A percentile compares a stretch with the other conserved stretches of the same genome.
These are phyloP conservation scores for Picochlorum sp. DNA, from an alignment of 139 green algal genomes.

Conservation along the genomic window DNA sequence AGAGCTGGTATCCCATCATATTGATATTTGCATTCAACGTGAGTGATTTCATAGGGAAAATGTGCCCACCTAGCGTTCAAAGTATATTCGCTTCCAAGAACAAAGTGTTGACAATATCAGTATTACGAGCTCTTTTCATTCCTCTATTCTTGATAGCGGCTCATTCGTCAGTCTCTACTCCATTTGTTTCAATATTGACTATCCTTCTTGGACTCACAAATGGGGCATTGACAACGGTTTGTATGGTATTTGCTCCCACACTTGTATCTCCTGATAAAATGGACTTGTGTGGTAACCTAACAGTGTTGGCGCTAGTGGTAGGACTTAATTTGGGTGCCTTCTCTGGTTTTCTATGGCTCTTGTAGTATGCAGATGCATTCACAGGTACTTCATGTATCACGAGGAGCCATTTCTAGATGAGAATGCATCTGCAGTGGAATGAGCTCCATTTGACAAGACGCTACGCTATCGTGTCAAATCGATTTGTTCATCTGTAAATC, in stretches of 20 bases:
- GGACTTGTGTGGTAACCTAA: conserved; percentile 50
- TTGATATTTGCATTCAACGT: conserved; percentile 71
- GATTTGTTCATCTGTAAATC: too few species aligned
- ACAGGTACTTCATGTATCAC: too few species aligned
- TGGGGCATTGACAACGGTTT: conserved; percentile 49
- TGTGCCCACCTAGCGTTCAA: conserved; percentile 16
- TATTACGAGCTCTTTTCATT: conserved; percentile 39
- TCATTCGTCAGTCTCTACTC: not conserved
- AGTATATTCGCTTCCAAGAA: not conserved
- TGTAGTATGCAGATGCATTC: conserved; percentile 8
- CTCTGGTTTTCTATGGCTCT: conserved; percentile 54
- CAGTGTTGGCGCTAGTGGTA: conserved; percentile 70
- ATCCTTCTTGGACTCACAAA: conserved; percentile 45
- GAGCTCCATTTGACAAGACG: too few species aligned
- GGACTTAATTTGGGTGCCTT: conserved; percentile 63
- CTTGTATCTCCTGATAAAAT: conserved; percentile 1
- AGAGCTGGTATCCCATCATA: conserved; percentile 78
- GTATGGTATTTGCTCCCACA: conserved; percentile 34
- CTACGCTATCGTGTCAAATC: too few species aligned
- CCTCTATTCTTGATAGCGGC: conserved; percentile 36
- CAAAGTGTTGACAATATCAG: conserved; percentile 5
- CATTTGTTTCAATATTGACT: conserved; percentile 25
- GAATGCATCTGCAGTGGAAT: too few species aligned
- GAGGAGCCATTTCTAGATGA: too few species aligned
- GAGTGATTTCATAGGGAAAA: conserved; percentile 60